Evolutionary conservation across 495 filamentous ascomycete genomes (phyloP).

Genomic region (Talaromyces trachyspermus): DNA sequence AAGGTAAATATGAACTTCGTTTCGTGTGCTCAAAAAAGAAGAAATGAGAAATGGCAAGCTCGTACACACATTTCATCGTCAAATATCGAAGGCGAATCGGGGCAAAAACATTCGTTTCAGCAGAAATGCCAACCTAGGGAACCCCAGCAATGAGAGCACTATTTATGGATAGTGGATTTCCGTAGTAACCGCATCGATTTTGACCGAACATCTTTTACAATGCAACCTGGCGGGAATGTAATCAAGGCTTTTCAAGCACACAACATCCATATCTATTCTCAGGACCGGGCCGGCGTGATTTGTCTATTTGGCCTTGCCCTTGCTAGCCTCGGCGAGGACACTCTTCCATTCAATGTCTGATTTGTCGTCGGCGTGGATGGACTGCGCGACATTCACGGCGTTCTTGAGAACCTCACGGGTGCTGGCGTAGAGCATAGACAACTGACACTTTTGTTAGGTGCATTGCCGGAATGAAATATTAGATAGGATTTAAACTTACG

Average conservation of each 20-base stretch:
- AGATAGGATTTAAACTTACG: conserved; percentile 49
- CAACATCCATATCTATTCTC: conserved; percentile 10
- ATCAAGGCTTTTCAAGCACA: conserved; percentile 5
- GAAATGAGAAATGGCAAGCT: neutral
- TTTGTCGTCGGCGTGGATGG: conserved; percentile 89
- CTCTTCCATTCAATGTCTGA: conserved; percentile 82
- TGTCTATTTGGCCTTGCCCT: conserved; percentile 51
- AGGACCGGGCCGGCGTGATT: conserved; percentile 34
- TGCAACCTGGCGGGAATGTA: neutral
- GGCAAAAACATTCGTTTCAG: too few species aligned
- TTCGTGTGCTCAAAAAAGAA: neutral
- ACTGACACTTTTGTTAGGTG: conserved; percentile 27
- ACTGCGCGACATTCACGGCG: conserved; percentile 67
- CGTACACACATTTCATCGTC: neutral
- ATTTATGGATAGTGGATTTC: too few species aligned
- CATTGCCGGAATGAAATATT: neutral
- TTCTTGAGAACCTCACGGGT: conserved; percentile 90
- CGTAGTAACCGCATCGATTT: too few species aligned
- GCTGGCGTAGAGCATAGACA: conserved; percentile 90
- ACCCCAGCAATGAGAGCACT: neutral
- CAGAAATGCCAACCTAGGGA: neutral
- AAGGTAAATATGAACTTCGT: too few species aligned
- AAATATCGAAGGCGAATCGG: neutral
- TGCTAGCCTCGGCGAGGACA: conserved; percentile 72
- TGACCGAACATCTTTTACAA: too few species aligned